phyloP scores from a whole-genome alignment of 2,329 filamentous ascomycete species.

The Fusarium staphyleae region DNA sequence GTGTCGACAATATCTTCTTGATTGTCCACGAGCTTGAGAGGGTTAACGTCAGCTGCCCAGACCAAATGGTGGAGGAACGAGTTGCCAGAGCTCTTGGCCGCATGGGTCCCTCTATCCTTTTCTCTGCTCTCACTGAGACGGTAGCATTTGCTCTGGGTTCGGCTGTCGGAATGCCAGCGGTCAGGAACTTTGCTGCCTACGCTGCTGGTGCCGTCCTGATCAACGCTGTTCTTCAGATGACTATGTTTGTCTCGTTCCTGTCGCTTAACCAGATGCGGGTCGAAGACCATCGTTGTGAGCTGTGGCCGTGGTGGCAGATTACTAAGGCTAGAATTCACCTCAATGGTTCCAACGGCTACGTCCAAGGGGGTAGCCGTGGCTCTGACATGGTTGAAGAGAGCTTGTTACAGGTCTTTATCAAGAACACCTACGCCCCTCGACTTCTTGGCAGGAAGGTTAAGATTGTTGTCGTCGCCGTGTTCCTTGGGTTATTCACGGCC shows the following conservation, averaged over 20 bases:
- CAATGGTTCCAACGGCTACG: conserved; percentile 62
- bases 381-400: conserved; percentile 86
- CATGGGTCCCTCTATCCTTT: conserved; percentile 95
- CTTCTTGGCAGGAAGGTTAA: conserved; percentile 84
- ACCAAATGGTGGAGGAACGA: conserved; percentile 84
- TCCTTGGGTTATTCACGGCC: conserved; percentile 86
- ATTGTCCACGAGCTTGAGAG: conserved; percentile 98
- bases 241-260: conserved; percentile 93
- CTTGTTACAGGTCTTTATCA: conserved; percentile 83
- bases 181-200: conserved; percentile 96
- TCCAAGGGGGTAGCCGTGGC: conserved; percentile 61
- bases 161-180: conserved; percentile 96
- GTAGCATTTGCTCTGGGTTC: conserved; percentile 91
- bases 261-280: conserved; percentile 90
- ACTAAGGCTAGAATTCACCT: conserved; percentile 75
- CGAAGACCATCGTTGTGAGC: conserved; percentile 87
- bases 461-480: conserved; percentile 76
- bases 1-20: conserved; percentile 98
- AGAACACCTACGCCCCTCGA: conserved; percentile 84
- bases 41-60: conserved; percentile 89
- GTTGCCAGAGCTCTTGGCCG: conserved; percentile 89
- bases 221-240: conserved; percentile 95
- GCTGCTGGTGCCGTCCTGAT: conserved; percentile 95
- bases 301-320: conserved; percentile 87
- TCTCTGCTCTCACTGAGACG: conserved; percentile 94